Evolutionary conservation across 2,329 filamentous ascomycete species (phyloP).

Genomic region (Curvularia verruculosa): DNA sequence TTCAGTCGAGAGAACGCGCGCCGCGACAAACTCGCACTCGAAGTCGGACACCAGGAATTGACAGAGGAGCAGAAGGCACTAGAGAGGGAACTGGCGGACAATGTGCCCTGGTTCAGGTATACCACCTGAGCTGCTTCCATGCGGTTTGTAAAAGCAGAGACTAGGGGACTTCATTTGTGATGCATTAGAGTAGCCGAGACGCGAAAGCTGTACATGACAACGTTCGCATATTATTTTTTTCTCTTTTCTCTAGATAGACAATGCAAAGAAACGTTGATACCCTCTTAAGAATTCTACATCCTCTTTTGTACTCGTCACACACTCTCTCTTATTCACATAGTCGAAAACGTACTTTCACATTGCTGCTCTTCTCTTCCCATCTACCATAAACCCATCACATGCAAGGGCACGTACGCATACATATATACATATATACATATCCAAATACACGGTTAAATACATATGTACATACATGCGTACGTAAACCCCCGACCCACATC

Average conservation of each 20-base stretch:
- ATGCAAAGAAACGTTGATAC: background rate
- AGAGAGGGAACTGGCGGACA: conserved; percentile 63
- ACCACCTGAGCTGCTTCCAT: conserved; percentile 15
- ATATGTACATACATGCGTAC: background rate
- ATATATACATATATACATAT: too few species aligned
- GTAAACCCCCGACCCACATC: background rate
- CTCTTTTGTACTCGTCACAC: background rate
- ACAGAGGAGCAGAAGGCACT: conserved; percentile 60
- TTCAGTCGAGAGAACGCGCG: conserved; percentile 63
- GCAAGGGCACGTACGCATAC: too few species aligned
- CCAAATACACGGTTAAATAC: too few species aligned
- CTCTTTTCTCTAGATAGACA: background rate
- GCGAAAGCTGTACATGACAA: background rate
- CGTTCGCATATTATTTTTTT: too few species aligned
- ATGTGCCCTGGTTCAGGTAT: conserved; percentile 56
- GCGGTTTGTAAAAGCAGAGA: too few species aligned
- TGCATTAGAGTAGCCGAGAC: background rate
- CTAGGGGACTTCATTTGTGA: too few species aligned
- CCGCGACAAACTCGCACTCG: conserved; percentile 56
- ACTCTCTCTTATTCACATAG: background rate
- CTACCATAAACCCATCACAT: background rate
- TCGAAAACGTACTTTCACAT: background rate
- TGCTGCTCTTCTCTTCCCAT: background rate
- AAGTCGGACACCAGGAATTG: conserved; percentile 51
- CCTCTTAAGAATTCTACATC: background rate